Evolutionary conservation across 768 basidiomycete species (phyloP), one percentile per base, ranked within the genome.

Genomic region (Kwoniella dejecticola): DNA sequence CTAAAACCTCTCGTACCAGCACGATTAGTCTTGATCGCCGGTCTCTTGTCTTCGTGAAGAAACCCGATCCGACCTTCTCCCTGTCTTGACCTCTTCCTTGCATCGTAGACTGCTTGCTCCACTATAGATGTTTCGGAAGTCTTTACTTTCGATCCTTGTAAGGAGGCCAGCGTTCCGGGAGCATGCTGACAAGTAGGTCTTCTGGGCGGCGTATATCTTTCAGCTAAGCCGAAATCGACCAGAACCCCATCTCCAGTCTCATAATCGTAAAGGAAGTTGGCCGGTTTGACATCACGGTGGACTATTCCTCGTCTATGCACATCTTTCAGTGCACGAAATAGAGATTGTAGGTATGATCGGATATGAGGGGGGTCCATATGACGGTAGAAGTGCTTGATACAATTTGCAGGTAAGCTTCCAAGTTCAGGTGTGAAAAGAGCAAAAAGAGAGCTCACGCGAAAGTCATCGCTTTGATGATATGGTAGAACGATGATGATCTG

Each of bases 1-100:
- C 96, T 86, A 77, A 99, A 99, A 0, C 96, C 96, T 70, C 96
- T 82, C 12, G 96, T 99, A 3, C 96, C 96, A 1, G 96, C 96
- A 48, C 96, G 86, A 74, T 97, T 98, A 2, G 96, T 93, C 77
- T 94, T 94, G 53, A 90, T 89, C 38, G 83, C 82, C 0, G 90
- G 89, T 67, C 77, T 54, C 52, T 74, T 76, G 46, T 80, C 77
- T 17, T 77, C 75, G 19, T 72, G 62, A 19, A 63, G 71, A 30
- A 78, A 75, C 0, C 79, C 79, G 2, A 79, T 67, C 55, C 70
- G 56, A 0, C 75, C 77, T 49, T 75, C 71, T 31, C 69, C 67
- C 19, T 69, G 60, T 54, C 68, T 74, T 0, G 60, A 57, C 42
- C 69, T 47, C 55, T 77, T 77, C 26, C 75, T 63, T 1, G 75